phyloP scores from a whole-genome alignment of 2,329 filamentous ascomycete species.

The Colletotrichum orbiculare region DNA sequence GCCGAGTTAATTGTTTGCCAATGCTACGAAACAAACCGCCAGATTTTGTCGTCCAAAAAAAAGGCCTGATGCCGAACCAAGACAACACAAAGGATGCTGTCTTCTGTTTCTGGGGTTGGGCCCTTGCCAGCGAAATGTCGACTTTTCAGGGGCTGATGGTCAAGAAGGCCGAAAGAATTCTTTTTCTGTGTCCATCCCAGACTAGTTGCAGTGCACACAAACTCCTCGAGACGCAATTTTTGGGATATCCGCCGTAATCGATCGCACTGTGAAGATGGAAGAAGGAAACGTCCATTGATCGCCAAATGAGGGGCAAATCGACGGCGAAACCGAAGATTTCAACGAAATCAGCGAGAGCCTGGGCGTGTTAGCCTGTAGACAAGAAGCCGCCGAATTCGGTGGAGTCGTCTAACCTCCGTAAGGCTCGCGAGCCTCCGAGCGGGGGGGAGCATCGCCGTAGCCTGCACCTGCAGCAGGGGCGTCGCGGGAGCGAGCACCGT shows the following conservation, averaged over 20 bases:
- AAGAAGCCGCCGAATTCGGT: slow-evolving; percentile 4
- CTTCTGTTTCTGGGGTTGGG: slow-evolving; percentile 15
- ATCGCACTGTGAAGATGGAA: slow-evolving; percentile 29
- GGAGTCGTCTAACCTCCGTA: slow-evolving; percentile 53
- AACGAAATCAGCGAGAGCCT: slow-evolving; percentile 43
- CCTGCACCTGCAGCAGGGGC: slow-evolving; percentile 49
- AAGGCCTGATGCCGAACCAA: slow-evolving; percentile 3
- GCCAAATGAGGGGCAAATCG: slow-evolving; percentile 12
- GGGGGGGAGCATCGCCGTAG: slow-evolving; percentile 55
- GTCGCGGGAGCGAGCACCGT: slow-evolving; percentile 53
- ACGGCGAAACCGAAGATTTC: slow-evolving; percentile 2
- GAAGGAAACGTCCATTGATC: slow-evolving; percentile 16
- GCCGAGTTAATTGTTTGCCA: slow-evolving; percentile 39
- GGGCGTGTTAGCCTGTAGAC: slow-evolving; percentile 21
- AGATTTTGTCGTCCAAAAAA: slow-evolving; percentile 28
- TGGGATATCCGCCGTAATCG: slow-evolving; percentile 37
- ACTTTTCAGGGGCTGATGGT: slow-evolving; percentile 8
- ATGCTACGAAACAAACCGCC: slow-evolving; percentile 37
- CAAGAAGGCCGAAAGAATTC: slow-evolving; percentile 33
- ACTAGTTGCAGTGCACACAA: slow-evolving; percentile 38
- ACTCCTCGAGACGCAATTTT: slow-evolving; percentile 38
- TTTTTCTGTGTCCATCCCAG: slow-evolving; percentile 35
- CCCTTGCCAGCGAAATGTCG: slow-evolving; percentile 15
- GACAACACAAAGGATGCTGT: background rate
- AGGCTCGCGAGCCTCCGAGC: slow-evolving; percentile 56